These are phyloP conservation scores for Erodium moschatum DNA, from an alignment of 441 rosid genomes.

Conservation along the genomic window DNA sequence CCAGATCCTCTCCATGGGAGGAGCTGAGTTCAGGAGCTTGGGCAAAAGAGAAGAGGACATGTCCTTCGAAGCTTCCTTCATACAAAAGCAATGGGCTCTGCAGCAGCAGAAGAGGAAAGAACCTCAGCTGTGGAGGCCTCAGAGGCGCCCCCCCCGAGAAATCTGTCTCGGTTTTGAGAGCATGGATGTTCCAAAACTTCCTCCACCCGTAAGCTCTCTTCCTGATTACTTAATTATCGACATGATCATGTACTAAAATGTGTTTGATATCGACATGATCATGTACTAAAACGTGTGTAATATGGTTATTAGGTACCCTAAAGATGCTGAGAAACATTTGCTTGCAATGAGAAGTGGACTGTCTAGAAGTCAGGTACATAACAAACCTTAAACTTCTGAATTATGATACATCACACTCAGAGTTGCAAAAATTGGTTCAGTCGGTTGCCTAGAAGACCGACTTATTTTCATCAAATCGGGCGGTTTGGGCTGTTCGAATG, in stretches of 20 bases:
- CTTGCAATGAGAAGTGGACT: constrained; percentile 85
- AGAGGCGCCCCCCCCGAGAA: constrained; percentile 79
- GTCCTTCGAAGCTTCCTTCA: constrained; percentile 37
- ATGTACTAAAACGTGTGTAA: no score
- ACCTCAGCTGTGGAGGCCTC: constrained; percentile 79
- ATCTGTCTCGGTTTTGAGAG: constrained; percentile 68
- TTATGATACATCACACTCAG: no score
- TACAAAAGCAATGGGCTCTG: constrained; percentile 63
- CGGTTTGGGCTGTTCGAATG: no score
- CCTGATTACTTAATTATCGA: neutral
- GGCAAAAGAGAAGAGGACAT: constrained; percentile 33
- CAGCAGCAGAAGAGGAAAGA: constrained; percentile 70
- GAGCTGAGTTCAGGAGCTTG: constrained; percentile 21
- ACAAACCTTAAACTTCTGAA: no score
- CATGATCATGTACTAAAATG: neutral
- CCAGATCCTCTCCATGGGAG: constrained; percentile 64
- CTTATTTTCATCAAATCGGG: no score
- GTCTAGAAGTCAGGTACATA: constrained; percentile 76
- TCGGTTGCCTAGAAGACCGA: no score
- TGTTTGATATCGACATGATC: neutral
- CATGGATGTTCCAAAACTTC: constrained; percentile 97
- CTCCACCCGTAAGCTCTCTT: constrained; percentile 70
- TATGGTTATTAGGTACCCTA: constrained; percentile 56
- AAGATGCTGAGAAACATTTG: constrained; percentile 91
- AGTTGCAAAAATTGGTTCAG: no score